Evolutionary conservation across 768 basidiomycete species (phyloP).

Genomic region (Lepiota brunneoincarnata): DNA sequence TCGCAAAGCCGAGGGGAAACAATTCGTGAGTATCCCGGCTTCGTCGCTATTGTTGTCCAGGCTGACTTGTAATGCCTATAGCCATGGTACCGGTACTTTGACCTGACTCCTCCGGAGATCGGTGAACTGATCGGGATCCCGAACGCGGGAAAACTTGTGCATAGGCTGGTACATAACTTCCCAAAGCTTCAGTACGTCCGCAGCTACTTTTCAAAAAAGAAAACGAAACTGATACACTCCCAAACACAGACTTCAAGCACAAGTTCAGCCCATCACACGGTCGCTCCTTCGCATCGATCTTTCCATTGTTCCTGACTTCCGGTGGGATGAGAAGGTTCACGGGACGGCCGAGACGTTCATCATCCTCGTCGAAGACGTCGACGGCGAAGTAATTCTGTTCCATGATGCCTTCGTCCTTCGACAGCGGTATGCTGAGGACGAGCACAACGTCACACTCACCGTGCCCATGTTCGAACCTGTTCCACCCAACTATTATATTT

Average conservation of each 20-base stretch:
- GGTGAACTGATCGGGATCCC: constrained; percentile 94
- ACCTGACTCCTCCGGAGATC: constrained; percentile 86
- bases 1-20: constrained; percentile 92
- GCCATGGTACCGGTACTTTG: constrained; percentile 98
- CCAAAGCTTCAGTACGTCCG: constrained; percentile 81
- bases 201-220: background rate
- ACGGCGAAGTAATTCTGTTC: constrained; percentile 95
- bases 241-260: constrained; percentile 72
- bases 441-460: constrained; percentile 92
- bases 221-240: background rate
- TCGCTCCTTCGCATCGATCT: constrained; percentile 90
- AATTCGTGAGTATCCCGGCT: constrained; percentile 66
- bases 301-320: constrained; percentile 95
- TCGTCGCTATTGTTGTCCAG: background rate
- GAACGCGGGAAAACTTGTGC: constrained; percentile 89
- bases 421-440: constrained; percentile 88
- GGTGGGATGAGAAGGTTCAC: constrained; percentile 96
- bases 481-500: constrained; percentile 98
- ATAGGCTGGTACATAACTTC: constrained; percentile 93
- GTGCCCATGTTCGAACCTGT: constrained; percentile 97
- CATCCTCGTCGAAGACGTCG: constrained; percentile 95
- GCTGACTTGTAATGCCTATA: constrained; percentile 22
- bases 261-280: constrained; percentile 95
- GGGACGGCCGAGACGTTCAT: constrained; percentile 87
- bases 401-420: constrained; percentile 91